These are phyloP conservation scores for Vitis labrusca DNA, from an alignment of 164 flowering plant species.

Conservation along the genomic window DNA sequence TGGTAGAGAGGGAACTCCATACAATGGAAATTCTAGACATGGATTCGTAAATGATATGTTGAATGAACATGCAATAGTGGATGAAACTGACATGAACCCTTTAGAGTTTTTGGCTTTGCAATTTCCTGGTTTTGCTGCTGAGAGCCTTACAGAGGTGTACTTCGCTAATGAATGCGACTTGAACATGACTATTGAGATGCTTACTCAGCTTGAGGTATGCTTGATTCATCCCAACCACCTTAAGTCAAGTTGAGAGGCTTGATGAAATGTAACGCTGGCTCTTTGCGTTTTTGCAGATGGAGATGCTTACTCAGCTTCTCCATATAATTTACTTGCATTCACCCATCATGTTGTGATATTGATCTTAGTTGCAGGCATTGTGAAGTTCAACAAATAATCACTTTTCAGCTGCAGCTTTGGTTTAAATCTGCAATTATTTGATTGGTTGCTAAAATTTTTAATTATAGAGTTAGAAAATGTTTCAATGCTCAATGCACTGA, in stretches of 20 bases:
- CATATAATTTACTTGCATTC: neutral
- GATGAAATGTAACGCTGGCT: neutral
- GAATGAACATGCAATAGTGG: constrained; percentile 46
- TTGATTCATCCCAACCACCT: constrained; percentile 8
- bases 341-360: neutral
- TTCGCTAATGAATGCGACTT: constrained; percentile 86
- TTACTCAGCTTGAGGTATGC: constrained; percentile 92
- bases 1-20: constrained; percentile 41
- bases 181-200: constrained; percentile 90
- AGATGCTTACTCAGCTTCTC: neutral
- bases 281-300: too few relatives aligned
- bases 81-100: constrained; percentile 54
- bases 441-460: neutral
- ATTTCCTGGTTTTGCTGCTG: constrained; percentile 95
- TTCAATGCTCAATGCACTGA: too few relatives aligned
- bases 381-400: neutral
- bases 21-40: constrained; percentile 47
- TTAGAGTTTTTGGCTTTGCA: constrained; percentile 76
- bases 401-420: neutral
- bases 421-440: neutral
- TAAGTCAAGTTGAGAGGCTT: constrained; percentile 1
- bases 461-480: too few relatives aligned
- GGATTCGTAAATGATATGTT: constrained; percentile 49
- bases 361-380: neutral
- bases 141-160: constrained; percentile 92